A percentile compares a stretch with the other conserved stretches of the same genome.
Evolutionary conservation across 2,329 filamentous ascomycete species (phyloP).

Genomic region (Arthrinium phaeospermum): DNA sequence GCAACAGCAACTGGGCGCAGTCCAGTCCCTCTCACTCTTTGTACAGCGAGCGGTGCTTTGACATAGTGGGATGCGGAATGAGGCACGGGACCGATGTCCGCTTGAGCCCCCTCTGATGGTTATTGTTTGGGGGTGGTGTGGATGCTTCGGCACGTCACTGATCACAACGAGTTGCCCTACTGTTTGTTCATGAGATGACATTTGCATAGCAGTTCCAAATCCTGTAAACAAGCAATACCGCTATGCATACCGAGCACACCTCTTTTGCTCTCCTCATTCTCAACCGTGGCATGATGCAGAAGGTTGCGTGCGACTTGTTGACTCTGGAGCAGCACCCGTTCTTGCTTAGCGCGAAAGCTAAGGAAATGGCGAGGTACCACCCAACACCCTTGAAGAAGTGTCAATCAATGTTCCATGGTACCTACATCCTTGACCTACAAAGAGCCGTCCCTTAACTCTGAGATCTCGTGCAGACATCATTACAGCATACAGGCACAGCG

Average conservation of each 20-base stretch:
- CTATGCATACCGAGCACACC: background rate
- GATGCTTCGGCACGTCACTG: constrained; percentile 1
- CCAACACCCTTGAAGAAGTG: background rate
- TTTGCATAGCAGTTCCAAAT: background rate
- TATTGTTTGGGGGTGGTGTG: background rate
- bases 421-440: background rate
- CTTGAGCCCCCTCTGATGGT: constrained; percentile 11
- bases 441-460: constrained; percentile 8
- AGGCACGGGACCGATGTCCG: constrained; percentile 1
- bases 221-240: background rate
- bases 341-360: constrained; percentile 12
- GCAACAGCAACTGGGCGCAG: background rate
- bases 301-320: constrained; percentile 8
- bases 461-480: background rate
- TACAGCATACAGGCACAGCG: background rate
- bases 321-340: constrained; percentile 2
- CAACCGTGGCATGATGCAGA: constrained; percentile 1
- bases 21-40: background rate
- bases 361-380: constrained; percentile 3
- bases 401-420: background rate
- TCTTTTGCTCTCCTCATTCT: background rate
- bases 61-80: constrained; percentile 4
- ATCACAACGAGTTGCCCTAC: background rate
- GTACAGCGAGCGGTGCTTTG: background rate
- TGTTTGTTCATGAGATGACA: background rate